These are phyloP conservation scores for Echites panduratus DNA, from an alignment of 257 asterid genomes.

Conservation along the genomic window DNA sequence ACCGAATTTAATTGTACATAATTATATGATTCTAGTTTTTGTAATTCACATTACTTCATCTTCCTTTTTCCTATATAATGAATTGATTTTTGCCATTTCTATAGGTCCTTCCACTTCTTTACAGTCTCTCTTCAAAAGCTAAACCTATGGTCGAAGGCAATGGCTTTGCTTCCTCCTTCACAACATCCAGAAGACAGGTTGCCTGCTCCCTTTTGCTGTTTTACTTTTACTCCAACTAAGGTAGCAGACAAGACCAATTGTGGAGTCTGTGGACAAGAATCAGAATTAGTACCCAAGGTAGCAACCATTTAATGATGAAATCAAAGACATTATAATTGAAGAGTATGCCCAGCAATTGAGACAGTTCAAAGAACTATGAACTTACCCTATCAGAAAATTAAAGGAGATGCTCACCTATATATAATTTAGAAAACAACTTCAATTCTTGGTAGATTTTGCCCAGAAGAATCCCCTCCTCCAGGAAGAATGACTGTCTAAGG, in stretches of 20 bases:
- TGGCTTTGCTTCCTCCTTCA: slow-evolving; percentile 14
- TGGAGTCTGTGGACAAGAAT: slow-evolving; percentile 19
- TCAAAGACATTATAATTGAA: not conserved
- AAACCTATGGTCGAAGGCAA: slow-evolving; percentile 24
- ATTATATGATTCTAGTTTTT: slow-evolving; percentile 20
- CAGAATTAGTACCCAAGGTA: not conserved
- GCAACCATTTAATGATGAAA: not conserved
- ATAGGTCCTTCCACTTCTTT: slow-evolving; percentile 35
- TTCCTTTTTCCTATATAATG: slow-evolving; percentile 33
- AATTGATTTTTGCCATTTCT: slow-evolving; percentile 30
- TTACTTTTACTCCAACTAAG: slow-evolving; percentile 4
- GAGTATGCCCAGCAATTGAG: not conserved
- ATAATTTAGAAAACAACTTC: slow-evolving; percentile 23
- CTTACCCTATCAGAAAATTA: not conserved
- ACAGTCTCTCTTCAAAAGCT: slow-evolving; percentile 50
- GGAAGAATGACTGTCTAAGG: slow-evolving; percentile 46
- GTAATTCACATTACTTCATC: slow-evolving; percentile 23
- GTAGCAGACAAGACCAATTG: slow-evolving; percentile 17
- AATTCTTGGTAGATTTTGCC: slow-evolving; percentile 61
- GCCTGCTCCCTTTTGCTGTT: slow-evolving; percentile 13
- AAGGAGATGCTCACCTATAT: slow-evolving; percentile 23
- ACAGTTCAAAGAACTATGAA: not conserved
- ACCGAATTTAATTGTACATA: slow-evolving; percentile 29
- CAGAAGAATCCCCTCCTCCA: slow-evolving; percentile 56
- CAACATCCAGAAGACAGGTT: slow-evolving; percentile 3